Conservation (phyloP, 176 grass and related monocot genomes). For the Cymbopogon citratus region DNA sequence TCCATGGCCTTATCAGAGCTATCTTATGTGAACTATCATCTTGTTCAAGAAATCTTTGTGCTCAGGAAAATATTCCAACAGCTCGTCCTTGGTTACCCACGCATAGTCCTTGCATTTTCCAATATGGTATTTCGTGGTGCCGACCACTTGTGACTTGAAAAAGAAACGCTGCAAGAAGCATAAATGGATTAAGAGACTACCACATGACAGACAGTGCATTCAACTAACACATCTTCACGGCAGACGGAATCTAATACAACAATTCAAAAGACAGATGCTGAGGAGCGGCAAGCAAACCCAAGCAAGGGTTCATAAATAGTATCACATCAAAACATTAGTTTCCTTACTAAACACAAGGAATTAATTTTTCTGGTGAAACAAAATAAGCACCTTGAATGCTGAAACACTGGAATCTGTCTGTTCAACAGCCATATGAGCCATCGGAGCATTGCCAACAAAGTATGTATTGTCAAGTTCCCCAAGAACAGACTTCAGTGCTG, state of each 20-base stretch:
- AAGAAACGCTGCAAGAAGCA: constrained; percentile 69
- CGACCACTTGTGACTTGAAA: constrained; percentile 96
- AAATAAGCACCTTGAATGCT: constrained; percentile 60
- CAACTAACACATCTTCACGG: not conserved
- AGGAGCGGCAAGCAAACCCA: not conserved
- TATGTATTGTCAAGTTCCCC: constrained; percentile 74
- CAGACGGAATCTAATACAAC: not conserved
- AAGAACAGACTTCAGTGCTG: constrained; percentile 73
- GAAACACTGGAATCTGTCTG: constrained; percentile 32
- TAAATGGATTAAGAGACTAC: not conserved
- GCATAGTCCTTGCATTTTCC: constrained; percentile 65
- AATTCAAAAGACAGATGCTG: not conserved
- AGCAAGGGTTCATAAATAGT: not conserved
- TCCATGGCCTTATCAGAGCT: not conserved
- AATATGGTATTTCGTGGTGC: constrained; percentile 47
- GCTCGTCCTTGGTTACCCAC: constrained; percentile 90
- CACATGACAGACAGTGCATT: not conserved
- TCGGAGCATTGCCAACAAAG: constrained; percentile 96
- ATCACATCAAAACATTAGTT: not conserved
- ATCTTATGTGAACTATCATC: constrained; percentile 79
- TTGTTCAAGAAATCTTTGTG: constrained; percentile 58
- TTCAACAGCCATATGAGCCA: constrained; percentile 75
- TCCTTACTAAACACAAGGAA: not conserved
- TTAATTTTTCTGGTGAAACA: not conserved
- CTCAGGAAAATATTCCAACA: constrained; percentile 70